Evolutionary conservation across 495 filamentous ascomycete genomes (phyloP).

Genomic region (Penicillium malachiteum): DNA sequence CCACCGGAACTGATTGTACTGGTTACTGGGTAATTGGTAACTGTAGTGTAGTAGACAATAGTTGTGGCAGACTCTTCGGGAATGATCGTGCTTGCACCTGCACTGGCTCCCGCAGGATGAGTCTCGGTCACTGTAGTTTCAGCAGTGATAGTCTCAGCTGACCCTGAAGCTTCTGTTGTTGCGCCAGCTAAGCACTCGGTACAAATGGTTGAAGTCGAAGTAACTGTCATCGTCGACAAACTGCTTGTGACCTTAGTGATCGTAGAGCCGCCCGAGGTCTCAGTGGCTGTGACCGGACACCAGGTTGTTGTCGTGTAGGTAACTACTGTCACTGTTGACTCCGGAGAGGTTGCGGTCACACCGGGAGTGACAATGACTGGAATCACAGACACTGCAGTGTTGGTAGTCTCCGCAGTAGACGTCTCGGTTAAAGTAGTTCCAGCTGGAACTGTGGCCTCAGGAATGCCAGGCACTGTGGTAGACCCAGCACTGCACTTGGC

Average conservation of each 20-base stretch:
- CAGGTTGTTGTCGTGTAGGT: conserved; percentile 2
- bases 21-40: conserved; percentile 1
- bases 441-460: conserved; percentile 23
- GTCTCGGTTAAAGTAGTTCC: conserved; percentile 6
- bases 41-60: conserved; percentile 3
- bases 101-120: not conserved
- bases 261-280: conserved; percentile 9
- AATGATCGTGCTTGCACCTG: not conserved
- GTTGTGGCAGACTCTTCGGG: conserved; percentile 3
- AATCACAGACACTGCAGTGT: not conserved
- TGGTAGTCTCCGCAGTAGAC: conserved; percentile 18
- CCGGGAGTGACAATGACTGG: too few relatives aligned
- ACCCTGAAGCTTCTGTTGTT: conserved; percentile 2
- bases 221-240: conserved; percentile 38
- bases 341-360: not conserved
- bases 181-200: not conserved
- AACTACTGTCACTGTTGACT: conserved; percentile 1
- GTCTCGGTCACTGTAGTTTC: not conserved
- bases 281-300: conserved; percentile 5
- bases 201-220: conserved; percentile 11
- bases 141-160: conserved; percentile 11
- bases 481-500: not conserved
- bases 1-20: conserved; percentile 7
- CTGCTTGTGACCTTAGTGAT: conserved; percentile 32
- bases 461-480: not conserved